Conservation (phyloP, 208 protist genomes). For the Kentomonas sorsogonicus region DNA sequence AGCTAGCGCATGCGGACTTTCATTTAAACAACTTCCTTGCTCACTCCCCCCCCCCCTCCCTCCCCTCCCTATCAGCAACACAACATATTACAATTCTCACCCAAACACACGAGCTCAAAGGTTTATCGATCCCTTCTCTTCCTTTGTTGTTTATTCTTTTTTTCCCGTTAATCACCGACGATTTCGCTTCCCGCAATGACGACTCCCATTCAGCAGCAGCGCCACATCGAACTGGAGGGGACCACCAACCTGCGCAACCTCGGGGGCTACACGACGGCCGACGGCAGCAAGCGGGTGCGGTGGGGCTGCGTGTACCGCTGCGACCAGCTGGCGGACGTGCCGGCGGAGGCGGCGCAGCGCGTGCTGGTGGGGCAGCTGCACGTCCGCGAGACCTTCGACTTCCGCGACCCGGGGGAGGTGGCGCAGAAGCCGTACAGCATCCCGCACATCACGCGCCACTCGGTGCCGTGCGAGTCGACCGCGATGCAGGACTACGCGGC, state of each 20-base stretch:
- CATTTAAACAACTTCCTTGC: too few species aligned
- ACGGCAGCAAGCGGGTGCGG: constrained; percentile 25
- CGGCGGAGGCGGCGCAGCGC: constrained; percentile 12
- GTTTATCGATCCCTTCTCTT: background rate
- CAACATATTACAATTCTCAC: too few species aligned
- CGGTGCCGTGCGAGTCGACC: constrained; percentile 18
- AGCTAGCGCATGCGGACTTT: too few species aligned
- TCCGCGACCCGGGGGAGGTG: constrained; percentile 22
- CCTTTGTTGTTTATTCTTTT: constrained; percentile 9
- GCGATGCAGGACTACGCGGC: constrained; percentile 11
- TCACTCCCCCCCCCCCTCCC: too few species aligned
- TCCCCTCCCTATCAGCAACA: too few species aligned
- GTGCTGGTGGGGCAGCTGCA: constrained; percentile 31
- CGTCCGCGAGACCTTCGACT: constrained; percentile 28
- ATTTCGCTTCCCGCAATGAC: constrained; percentile 4
- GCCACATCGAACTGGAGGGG: constrained; percentile 25
- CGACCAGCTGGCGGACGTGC: constrained; percentile 30
- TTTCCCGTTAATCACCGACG: constrained; percentile 3
- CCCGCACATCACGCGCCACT: constrained; percentile 12
- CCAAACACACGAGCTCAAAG: too few species aligned
- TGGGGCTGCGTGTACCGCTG: constrained; percentile 38
- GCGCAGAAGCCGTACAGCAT: constrained; percentile 23
- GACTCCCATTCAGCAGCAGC: constrained; percentile 14
- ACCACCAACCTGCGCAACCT: constrained; percentile 39
- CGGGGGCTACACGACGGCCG: constrained; percentile 27